These are phyloP conservation scores for Gomphus bonarii DNA, from an alignment of 1,284 basidiomycete species.

Conservation along the genomic window DNA sequence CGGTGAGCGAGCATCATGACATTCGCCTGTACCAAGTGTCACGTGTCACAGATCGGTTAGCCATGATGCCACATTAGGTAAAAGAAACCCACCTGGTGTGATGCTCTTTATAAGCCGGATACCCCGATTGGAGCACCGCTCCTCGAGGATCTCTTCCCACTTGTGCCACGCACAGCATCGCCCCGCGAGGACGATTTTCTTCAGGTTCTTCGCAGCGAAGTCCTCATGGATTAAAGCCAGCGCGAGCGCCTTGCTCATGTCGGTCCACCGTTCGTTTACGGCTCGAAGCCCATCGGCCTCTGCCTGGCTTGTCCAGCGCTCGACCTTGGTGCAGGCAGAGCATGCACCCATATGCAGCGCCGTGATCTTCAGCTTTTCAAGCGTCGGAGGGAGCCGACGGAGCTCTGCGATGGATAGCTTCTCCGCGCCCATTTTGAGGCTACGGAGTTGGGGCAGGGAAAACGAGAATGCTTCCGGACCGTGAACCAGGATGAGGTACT, in stretches of 20 bases:
- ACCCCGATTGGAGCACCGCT: background rate
- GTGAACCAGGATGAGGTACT: background rate
- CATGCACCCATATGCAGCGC: background rate
- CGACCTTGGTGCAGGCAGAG: background rate
- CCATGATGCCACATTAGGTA: background rate
- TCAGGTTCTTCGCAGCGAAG: background rate
- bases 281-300: background rate
- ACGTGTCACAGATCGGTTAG: background rate
- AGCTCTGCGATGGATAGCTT: background rate
- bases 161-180: background rate
- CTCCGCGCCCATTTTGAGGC: background rate
- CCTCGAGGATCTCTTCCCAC: background rate
- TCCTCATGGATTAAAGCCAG: background rate
- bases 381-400: background rate
- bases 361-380: slow-evolving; percentile 2
- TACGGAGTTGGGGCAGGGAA: background rate
- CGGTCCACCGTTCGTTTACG: background rate
- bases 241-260: background rate
- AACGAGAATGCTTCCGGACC: background rate
- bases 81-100: background rate
- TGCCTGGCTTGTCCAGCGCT: background rate
- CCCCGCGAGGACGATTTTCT: background rate
- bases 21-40: background rate
- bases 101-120: background rate
- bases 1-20: background rate